A percentile compares a stretch with the other conserved stretches of the same genome.
Evolutionary conservation across 2,329 filamentous ascomycete species (phyloP).

Genomic region (Stemphylium lycopersici): DNA sequence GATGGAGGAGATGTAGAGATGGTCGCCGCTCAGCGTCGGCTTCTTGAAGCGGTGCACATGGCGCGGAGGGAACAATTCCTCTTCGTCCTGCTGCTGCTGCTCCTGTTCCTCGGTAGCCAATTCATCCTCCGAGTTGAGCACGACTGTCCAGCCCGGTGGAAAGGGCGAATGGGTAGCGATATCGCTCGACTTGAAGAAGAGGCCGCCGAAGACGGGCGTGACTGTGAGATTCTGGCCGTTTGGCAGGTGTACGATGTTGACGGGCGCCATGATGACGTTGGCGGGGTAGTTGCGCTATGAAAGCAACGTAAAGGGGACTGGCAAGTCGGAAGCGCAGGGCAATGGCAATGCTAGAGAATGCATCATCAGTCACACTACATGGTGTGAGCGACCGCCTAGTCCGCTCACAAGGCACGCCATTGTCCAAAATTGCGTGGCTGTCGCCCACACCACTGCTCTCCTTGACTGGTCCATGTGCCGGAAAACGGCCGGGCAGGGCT

Average conservation of each 20-base stretch:
- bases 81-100: slow-evolving; percentile 38
- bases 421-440: slow-evolving; percentile 18
- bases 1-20: slow-evolving; percentile 89
- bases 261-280: slow-evolving; percentile 49
- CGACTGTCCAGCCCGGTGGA: slow-evolving; percentile 88
- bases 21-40: slow-evolving; percentile 80
- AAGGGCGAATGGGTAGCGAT: slow-evolving; percentile 70
- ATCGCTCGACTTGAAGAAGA: slow-evolving; percentile 86
- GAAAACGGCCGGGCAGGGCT: slow-evolving; percentile 21
- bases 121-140: slow-evolving; percentile 72
- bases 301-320: not conserved
- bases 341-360: slow-evolving; percentile 1
- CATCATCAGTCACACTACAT: slow-evolving; percentile 23
- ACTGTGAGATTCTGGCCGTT: slow-evolving; percentile 86
- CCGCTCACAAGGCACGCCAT: too few species aligned
- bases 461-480: slow-evolving; percentile 10
- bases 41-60: slow-evolving; percentile 69
- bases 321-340: slow-evolving; percentile 1
- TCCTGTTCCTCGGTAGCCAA: slow-evolving; percentile 32
- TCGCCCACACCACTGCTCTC: slow-evolving; percentile 5
- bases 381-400: slow-evolving; percentile 18
- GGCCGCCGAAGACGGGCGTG: slow-evolving; percentile 85
- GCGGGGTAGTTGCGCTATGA: slow-evolving; percentile 30
- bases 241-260: slow-evolving; percentile 70
- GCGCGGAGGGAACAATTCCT: slow-evolving; percentile 39